Conservation (phyloP, 2,329 filamentous ascomycete species). For the Penicillium sp. region DNA sequence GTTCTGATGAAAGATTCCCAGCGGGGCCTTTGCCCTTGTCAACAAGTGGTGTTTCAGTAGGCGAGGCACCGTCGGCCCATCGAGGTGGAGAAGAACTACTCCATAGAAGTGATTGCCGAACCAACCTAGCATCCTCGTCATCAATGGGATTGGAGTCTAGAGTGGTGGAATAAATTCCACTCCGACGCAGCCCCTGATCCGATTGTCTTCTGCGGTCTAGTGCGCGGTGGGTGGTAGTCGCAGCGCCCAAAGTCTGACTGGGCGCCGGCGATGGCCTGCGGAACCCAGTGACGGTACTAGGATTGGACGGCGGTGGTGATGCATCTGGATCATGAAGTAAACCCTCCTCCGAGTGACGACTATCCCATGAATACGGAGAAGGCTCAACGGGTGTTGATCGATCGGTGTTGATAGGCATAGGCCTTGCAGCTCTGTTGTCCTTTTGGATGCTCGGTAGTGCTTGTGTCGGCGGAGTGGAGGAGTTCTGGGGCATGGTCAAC, state of each 20-base stretch:
- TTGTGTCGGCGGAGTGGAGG: slow-evolving; percentile 19
- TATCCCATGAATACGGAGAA: slow-evolving; percentile 50
- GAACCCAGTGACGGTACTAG: slow-evolving; percentile 11
- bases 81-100: slow-evolving; percentile 23
- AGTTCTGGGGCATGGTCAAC: slow-evolving; percentile 24
- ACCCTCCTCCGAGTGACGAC: slow-evolving; percentile 47
- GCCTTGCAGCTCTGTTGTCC: slow-evolving; percentile 25
- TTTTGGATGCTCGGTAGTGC: slow-evolving; percentile 16
- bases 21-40: slow-evolving; percentile 16
- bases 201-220: slow-evolving; percentile 21
- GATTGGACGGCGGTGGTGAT: slow-evolving; percentile 12
- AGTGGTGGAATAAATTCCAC: slow-evolving; percentile 25
- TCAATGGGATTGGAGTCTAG: slow-evolving; percentile 28
- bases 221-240: slow-evolving; percentile 31
- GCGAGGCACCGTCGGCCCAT: slow-evolving; percentile 18
- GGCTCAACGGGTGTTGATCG: slow-evolving; percentile 42
- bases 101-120: slow-evolving; percentile 31
- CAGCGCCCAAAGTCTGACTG: slow-evolving; percentile 22
- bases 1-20: slow-evolving; percentile 8
- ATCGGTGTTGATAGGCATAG: slow-evolving; percentile 44
- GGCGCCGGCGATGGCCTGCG: slow-evolving; percentile 20
- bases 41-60: slow-evolving; percentile 27
- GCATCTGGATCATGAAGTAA: slow-evolving; percentile 40
- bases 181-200: slow-evolving; percentile 30
- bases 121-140: slow-evolving; percentile 39